Evolutionary conservation across 2,329 filamentous ascomycete genomes (phyloP).

Genomic region (Fusarium torreyae): DNA sequence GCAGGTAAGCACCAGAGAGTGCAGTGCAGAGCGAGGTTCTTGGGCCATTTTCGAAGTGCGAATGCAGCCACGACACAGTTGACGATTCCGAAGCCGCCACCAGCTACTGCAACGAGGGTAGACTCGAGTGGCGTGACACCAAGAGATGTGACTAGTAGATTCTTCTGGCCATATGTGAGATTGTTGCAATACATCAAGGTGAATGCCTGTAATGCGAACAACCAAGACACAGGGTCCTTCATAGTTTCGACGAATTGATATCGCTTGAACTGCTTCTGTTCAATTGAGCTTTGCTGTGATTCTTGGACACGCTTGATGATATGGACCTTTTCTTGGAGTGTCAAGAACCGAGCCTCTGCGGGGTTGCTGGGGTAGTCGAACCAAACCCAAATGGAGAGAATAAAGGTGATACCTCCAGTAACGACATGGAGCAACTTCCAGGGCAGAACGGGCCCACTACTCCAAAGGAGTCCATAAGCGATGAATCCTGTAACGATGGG

Average conservation of each 20-base stretch:
- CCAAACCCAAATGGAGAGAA: constrained; percentile 55
- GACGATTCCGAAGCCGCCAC: constrained; percentile 54
- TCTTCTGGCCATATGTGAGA: constrained; percentile 58
- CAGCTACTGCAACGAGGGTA: constrained; percentile 57
- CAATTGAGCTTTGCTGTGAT: constrained; percentile 55
- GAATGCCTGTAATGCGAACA: constrained; percentile 52
- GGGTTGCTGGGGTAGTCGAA: constrained; percentile 58
- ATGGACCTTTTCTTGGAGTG: constrained; percentile 59
- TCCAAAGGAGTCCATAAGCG: constrained; percentile 59
- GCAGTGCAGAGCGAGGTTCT: constrained; percentile 51
- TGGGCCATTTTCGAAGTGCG: constrained; percentile 51
- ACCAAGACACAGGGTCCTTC: constrained; percentile 52
- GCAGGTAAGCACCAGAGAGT: constrained; percentile 48
- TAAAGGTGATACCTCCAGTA: constrained; percentile 54
- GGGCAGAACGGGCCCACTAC: constrained; percentile 50
- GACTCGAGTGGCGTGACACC: constrained; percentile 58
- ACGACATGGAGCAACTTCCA: constrained; percentile 60
- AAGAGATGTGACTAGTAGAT: constrained; percentile 54
- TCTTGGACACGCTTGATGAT: constrained; percentile 54
- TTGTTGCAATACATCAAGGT: constrained; percentile 57
- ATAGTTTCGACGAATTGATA: constrained; percentile 51
- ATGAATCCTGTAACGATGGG: constrained; percentile 59
- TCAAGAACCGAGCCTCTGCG: constrained; percentile 56
- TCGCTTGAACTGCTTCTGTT: constrained; percentile 56
- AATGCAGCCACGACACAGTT: constrained; percentile 53